Evolutionary conservation across 805 yeast species (phyloP), one percentile per base, ranked within the genome.

Genomic region (Candida dendrica): DNA sequence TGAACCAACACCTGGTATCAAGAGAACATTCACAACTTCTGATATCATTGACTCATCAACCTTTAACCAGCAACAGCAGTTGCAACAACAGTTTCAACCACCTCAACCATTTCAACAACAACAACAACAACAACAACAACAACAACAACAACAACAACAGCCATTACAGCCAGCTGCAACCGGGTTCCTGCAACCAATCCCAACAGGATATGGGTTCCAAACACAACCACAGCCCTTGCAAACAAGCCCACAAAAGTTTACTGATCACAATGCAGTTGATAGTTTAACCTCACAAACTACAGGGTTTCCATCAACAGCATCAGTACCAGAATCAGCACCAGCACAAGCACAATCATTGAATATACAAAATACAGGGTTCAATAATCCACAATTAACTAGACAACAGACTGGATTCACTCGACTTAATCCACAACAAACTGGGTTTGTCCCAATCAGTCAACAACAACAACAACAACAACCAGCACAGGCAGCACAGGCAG

Each of bases 241-340:
- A 33, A 32, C 34, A 13, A 96, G 89, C 60, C 96, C 89, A 65
- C 74, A 75, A 44, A 82, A 84, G 56, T 89, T 85, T 22, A 6
- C 24, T 56, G 95, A 86, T 60, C 79, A 78, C 69, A 67, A 31
- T 63, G 88, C 47, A 95, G 91, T 13, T 27, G n/a, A 9, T 27
- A n/a, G 9, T 10, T 27, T 27, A 8, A 27, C 13, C n/a, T 11
- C 84, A 84, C 59, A 95, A 88, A 61, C 95, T 88, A 10, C 72
- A 78, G 43, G 79, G 88, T 51, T 82, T 87, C 65, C 88, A 22
- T 6, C 24, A 6, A 8, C 24, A 22, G 8, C 24, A 22, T 88
- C 29, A n/a, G n/a, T n/a, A n/a, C n/a, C n/a, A n/a, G n/a, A n/a
- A n/a, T n/a, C n/a, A n/a, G n/a, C n/a, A 95, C 86, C 59, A 83